phyloP scores from a whole-genome alignment of 805 yeast species.

The Schizosaccharomyces octosporus region DNA sequence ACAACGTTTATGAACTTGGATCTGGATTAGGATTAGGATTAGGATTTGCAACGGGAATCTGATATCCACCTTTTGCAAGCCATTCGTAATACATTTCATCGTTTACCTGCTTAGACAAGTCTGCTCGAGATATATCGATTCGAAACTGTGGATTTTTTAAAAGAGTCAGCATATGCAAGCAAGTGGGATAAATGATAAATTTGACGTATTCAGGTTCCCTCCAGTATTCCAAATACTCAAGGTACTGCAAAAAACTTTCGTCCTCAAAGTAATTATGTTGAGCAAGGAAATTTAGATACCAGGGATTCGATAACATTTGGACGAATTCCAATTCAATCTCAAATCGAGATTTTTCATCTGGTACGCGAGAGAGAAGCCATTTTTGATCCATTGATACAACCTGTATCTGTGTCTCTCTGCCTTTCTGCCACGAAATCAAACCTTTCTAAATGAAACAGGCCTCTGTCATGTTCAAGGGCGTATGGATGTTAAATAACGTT shows the following conservation, averaged over 20 bases:
- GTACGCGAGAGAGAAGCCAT: not conserved
- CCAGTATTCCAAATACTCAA: conserved; percentile 75
- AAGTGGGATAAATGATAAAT: conserved; percentile 64
- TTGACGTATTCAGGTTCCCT: conserved; percentile 40
- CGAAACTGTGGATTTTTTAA: conserved; percentile 19
- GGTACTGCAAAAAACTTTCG: conserved; percentile 44
- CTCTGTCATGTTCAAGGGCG: too few species aligned
- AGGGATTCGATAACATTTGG: conserved; percentile 74
- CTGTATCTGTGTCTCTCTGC: not conserved
- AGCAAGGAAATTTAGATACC: conserved; percentile 59
- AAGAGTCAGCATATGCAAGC: conserved; percentile 54
- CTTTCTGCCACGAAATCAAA: not conserved
- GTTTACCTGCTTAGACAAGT: conserved; percentile 19
- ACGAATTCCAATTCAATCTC: conserved; percentile 83
- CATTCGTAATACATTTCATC: conserved; percentile 20
- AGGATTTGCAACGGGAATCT: not conserved
- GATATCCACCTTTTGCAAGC: conserved; percentile 8
- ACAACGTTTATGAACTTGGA: not conserved
- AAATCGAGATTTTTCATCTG: conserved; percentile 24
- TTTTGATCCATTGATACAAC: not conserved
- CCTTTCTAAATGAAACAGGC: not conserved
- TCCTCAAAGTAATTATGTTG: conserved; percentile 58
- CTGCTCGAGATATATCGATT: conserved; percentile 17
- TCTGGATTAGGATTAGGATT: not conserved
- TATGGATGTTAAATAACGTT: too few species aligned